phyloP scores from a whole-genome alignment of 768 basidiomycete genomes.

The Lepiota subincarnata region DNA sequence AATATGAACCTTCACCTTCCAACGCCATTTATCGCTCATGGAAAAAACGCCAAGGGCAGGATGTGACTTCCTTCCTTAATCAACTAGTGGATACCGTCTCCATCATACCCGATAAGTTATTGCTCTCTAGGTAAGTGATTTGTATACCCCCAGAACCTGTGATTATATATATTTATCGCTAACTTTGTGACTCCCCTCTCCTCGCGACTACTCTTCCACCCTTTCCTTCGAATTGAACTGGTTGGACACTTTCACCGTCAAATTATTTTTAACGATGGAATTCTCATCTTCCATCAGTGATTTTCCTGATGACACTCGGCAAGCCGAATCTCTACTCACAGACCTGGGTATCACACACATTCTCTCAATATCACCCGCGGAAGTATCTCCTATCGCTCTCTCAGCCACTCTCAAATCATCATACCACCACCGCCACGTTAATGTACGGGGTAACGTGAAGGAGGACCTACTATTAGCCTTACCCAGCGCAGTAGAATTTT shows the following conservation, averaged over 20 bases:
- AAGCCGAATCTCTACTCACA: constrained; percentile 45
- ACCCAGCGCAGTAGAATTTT: constrained; percentile 41
- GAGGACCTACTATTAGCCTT: constrained; percentile 43
- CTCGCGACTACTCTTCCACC: neutral
- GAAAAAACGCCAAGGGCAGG: constrained; percentile 51
- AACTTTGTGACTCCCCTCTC: neutral
- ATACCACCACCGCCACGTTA: constrained; percentile 34
- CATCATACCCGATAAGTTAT: constrained; percentile 45
- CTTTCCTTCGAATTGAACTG: too few species aligned
- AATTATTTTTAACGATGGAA: neutral
- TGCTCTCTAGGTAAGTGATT: constrained; percentile 43
- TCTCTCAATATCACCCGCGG: constrained; percentile 52
- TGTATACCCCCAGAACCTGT: neutral
- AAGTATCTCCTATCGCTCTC: constrained; percentile 27
- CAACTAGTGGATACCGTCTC: constrained; percentile 47
- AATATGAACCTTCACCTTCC: constrained; percentile 37
- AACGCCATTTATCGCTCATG: constrained; percentile 50
- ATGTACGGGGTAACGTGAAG: constrained; percentile 33
- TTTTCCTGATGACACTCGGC: constrained; percentile 49
- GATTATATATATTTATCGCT: neutral
- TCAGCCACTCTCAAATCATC: constrained; percentile 25
- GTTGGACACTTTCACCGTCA: neutral
- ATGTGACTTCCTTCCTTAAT: constrained; percentile 50
- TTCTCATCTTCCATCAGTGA: constrained; percentile 31
- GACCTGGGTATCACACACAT: constrained; percentile 53